Evolutionary conservation across 2,329 filamentous ascomycete genomes (phyloP), one percentile per base, ranked within the genome.

Genomic region (Phialophora macrospora): DNA sequence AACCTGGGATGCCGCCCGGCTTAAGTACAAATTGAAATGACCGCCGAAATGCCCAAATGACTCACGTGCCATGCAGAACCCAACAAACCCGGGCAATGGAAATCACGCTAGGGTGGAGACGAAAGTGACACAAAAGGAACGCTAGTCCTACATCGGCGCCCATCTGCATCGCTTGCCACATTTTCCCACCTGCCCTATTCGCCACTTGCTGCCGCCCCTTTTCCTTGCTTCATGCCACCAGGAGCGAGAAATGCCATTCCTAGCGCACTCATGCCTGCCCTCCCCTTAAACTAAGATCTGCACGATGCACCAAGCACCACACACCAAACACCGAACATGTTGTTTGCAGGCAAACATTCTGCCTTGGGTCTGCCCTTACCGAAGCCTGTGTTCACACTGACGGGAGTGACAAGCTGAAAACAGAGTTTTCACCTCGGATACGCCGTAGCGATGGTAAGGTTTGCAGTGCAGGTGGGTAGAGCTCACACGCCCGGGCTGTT

Each of bases 1-100:
- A 59, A 52, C 51, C 65, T 64, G 67, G 62, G 65, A 59, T 59
- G 58, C 62, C 63, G 62, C 64, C 55, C 55, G 30, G 58, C 52
- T 63, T 69, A 63, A 67, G 67, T 69, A 69, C 49, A 24, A 44
- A 44, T 44, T 44, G 14, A 44, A 44, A 44, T 44, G 38, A 44
- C 38, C 2, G 38, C 38, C 17, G 0, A 44, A 44, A 44, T n/a
- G 5, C 6, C 17, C 56, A 59, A 38, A 46, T 48, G 38, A 44
- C 38, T 44, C 38, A 44, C 38, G 38, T 44, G 38, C 17, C 17
- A 44, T 44, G 38, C 38, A 44, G 38, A 4, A 44, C 17, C 38
- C 38, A 44, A n/a, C 38, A 44, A 44, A 44, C 38, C 17, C 38
- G 5, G 14, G n/a, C 5, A n/a, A 44, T n/a, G 38, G 38, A 44